Conservation (phyloP, 2,329 filamentous ascomycete genomes). For the Periconia sp. region DNA sequence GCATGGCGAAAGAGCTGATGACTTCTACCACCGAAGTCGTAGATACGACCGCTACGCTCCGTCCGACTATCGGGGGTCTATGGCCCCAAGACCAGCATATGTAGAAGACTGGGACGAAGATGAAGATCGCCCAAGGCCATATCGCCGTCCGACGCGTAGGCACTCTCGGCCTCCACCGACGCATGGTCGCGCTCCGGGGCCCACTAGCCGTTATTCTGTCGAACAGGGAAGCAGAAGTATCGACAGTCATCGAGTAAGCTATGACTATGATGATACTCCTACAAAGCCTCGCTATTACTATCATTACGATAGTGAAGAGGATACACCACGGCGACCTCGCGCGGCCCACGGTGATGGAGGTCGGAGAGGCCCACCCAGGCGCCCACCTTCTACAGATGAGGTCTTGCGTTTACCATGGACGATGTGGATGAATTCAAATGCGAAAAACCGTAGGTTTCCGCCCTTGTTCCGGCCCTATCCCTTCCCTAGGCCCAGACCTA, state of each 20-base stretch:
- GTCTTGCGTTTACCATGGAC: conserved; percentile 41
- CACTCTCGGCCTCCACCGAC: conserved; percentile 33
- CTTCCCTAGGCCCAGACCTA: not conserved
- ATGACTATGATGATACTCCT: conserved; percentile 25
- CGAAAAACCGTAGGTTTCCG: conserved; percentile 41
- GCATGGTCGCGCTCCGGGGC: conserved; percentile 21
- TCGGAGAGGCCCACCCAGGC: conserved; percentile 24
- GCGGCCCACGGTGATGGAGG: conserved; percentile 12
- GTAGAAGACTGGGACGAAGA: conserved; percentile 38
- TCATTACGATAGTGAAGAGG: conserved; percentile 30
- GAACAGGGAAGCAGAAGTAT: conserved; percentile 15
- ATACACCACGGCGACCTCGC: conserved; percentile 18
- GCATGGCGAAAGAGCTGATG: too few species aligned
- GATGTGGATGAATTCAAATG: conserved; percentile 45
- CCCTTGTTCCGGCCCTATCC: not conserved
- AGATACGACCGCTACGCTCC: conserved; percentile 14
- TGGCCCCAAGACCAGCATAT: conserved; percentile 20
- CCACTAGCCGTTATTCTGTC: conserved; percentile 4
- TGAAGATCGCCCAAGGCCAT: conserved; percentile 26
- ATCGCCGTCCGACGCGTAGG: conserved; percentile 27
- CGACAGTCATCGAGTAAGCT: conserved; percentile 16
- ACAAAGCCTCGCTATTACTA: conserved; percentile 28
- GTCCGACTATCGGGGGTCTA: conserved; percentile 9
- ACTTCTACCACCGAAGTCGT: conserved; percentile 16
- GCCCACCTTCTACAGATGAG: conserved; percentile 42